phyloP scores from a whole-genome alignment of 2,329 filamentous ascomycete genomes.

The Penicillium sp. region DNA sequence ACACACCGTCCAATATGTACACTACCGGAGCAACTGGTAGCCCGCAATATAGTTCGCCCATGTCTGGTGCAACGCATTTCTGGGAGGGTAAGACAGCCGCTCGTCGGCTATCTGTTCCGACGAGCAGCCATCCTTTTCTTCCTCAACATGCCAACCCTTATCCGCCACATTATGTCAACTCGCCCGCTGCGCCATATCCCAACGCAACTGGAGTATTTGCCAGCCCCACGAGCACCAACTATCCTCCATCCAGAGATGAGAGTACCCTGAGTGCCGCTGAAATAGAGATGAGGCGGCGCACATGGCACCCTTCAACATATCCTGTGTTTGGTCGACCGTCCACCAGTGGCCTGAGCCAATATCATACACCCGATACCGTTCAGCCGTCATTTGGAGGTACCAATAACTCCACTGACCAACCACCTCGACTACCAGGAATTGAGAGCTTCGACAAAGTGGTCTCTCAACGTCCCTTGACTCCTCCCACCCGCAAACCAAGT shows the following conservation, averaged over 20 bases:
- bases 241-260: conserved; percentile 42
- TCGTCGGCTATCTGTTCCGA: conserved; percentile 80
- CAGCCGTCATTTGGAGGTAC: conserved; percentile 53
- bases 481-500: conserved; percentile 65
- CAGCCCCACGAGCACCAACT: conserved; percentile 67
- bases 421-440: conserved; percentile 78
- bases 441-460: conserved; percentile 82
- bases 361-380: conserved; percentile 67
- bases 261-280: conserved; percentile 53
- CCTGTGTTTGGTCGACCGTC: conserved; percentile 64
- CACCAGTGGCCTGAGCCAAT: conserved; percentile 73
- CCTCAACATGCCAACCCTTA: conserved; percentile 59
- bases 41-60: conserved; percentile 77
- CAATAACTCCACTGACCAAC: conserved; percentile 56
- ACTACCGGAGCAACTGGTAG: conserved; percentile 70
- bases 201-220: conserved; percentile 63
- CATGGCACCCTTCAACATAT: conserved; percentile 78
- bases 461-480: conserved; percentile 60
- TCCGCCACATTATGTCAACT: conserved; percentile 58
- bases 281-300: conserved; percentile 77
- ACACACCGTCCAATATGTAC: conserved; percentile 80
- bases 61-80: conserved; percentile 68
- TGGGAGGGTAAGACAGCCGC: conserved; percentile 69
- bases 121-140: conserved; percentile 72
- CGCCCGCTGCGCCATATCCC: conserved; percentile 54